Percentiles rank a stretch among this genome's conserved stretches.
These are phyloP conservation scores for Hyaloscypha finlandica DNA, from an alignment of 495 filamentous ascomycete species.

Conservation along the genomic window DNA sequence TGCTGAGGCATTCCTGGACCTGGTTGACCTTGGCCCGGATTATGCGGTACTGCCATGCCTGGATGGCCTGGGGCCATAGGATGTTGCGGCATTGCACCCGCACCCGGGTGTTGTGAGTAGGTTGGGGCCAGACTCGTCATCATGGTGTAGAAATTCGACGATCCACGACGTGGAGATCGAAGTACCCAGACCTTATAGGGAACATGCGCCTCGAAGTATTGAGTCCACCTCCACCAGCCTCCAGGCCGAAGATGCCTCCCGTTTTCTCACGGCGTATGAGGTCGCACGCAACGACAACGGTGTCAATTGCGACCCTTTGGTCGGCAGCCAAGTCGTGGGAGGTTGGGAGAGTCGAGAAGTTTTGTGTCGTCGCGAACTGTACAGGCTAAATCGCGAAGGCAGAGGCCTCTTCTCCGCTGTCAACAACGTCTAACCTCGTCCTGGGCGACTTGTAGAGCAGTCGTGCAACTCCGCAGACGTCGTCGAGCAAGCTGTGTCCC, in stretches of 20 bases:
- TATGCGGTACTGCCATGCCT: slow-evolving; percentile 61
- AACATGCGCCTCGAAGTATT: slow-evolving; percentile 24
- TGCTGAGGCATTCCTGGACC: slow-evolving; percentile 70
- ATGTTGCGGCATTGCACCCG: slow-evolving; percentile 70
- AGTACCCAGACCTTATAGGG: slow-evolving; percentile 13
- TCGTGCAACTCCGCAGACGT: slow-evolving; percentile 19
- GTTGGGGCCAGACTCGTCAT: slow-evolving; percentile 73
- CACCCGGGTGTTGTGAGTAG: slow-evolving; percentile 69
- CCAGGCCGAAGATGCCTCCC: slow-evolving; percentile 8
- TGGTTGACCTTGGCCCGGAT: slow-evolving; percentile 60
- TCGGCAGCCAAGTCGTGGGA: not conserved
- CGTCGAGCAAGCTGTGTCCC: slow-evolving; percentile 12
- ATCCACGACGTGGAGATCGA: slow-evolving; percentile 24
- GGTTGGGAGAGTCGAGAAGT: slow-evolving; percentile 1
- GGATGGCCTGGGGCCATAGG: slow-evolving; percentile 75
- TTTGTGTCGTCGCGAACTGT: slow-evolving; percentile 13
- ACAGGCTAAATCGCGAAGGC: slow-evolving; percentile 25
- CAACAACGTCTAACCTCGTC: slow-evolving; percentile 6
- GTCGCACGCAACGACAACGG: not conserved
- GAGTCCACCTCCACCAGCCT: slow-evolving; percentile 21
- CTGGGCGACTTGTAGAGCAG: not conserved
- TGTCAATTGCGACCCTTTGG: slow-evolving; percentile 13
- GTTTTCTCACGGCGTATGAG: not conserved
- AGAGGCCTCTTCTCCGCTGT: slow-evolving; percentile 14
- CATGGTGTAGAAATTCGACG: slow-evolving; percentile 42